A percentile compares a stretch with the other conserved stretches of the same genome.
Evolutionary conservation across 352 stramenopile genomes (phyloP).

Genomic region (Globisporangium polare): DNA sequence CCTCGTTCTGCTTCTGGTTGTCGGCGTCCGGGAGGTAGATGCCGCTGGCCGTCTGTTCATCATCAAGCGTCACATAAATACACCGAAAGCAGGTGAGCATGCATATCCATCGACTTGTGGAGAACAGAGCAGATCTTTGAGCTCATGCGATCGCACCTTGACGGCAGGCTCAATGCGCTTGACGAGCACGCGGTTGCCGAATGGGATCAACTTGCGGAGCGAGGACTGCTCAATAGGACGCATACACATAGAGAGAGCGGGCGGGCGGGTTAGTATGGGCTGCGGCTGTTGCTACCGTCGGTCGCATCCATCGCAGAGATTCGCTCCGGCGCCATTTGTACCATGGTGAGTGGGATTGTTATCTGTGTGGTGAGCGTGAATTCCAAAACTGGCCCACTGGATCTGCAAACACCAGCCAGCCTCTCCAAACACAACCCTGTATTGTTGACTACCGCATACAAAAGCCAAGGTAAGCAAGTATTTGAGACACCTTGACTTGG

Average conservation of each 20-base stretch:
- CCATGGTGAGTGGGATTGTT: slow-evolving; percentile 9
- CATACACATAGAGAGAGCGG: background rate
- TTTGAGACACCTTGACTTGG: background rate
- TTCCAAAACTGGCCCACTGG: slow-evolving; percentile 10
- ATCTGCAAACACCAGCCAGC: background rate
- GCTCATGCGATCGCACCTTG: slow-evolving; percentile 34
- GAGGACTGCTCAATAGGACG: slow-evolving; percentile 21
- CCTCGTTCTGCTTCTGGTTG: slow-evolving; percentile 93
- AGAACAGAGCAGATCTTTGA: background rate
- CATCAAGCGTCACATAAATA: background rate
- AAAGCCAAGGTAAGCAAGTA: background rate
- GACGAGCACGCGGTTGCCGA: slow-evolving; percentile 95
- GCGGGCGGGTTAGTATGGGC: background rate
- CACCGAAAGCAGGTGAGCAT: background rate
- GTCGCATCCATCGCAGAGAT: background rate
- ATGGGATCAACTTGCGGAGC: slow-evolving; percentile 88
- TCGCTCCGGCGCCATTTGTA: background rate
- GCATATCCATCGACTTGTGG: background rate
- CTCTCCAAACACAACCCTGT: background rate
- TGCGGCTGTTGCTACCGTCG: background rate
- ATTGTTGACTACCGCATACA: background rate
- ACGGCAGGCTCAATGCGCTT: slow-evolving; percentile 89
- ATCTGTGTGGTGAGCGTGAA: slow-evolving; percentile 16
- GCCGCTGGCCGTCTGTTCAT: slow-evolving; percentile 82
- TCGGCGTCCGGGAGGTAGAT: slow-evolving; percentile 94